Evolutionary conservation across 2,329 filamentous ascomycete genomes (phyloP).

Genomic region (Thelonectria olida): DNA sequence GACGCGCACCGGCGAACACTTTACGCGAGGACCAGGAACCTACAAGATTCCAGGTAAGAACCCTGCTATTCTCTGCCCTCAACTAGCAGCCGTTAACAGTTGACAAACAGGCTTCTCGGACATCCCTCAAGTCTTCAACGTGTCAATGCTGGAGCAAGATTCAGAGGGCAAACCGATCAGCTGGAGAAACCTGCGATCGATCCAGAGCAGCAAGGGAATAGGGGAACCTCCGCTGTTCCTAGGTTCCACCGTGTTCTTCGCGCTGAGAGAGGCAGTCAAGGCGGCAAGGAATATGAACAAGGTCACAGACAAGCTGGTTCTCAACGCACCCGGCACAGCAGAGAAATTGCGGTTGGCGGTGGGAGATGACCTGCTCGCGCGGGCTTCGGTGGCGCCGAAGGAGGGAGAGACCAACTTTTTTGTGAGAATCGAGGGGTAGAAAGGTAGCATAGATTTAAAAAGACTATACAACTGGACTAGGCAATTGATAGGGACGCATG

Average conservation of each 20-base stretch:
- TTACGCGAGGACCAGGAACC: conserved; percentile 7
- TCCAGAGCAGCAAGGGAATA: conserved; percentile 2
- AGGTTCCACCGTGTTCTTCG: conserved; percentile 13
- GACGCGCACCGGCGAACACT: conserved; percentile 32
- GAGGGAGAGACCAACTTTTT: conserved; percentile 7
- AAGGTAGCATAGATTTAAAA: no score
- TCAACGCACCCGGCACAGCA: conserved; percentile 1
- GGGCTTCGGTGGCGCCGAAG: not conserved
- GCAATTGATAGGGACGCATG: no score
- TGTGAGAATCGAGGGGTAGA: conserved; percentile 6
- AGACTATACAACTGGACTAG: no score
- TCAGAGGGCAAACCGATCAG: conserved; percentile 2
- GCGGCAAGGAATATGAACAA: conserved; percentile 19
- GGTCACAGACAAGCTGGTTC: not conserved
- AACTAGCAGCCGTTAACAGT: no score
- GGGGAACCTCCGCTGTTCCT: conserved; percentile 8
- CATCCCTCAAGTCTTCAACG: conserved; percentile 7
- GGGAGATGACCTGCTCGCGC: not conserved
- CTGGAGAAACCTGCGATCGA: conserved; percentile 18
- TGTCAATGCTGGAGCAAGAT: not conserved
- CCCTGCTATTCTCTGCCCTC: not conserved
- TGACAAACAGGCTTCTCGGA: not conserved
- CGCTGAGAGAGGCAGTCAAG: conserved; percentile 13
- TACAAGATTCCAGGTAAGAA: conserved; percentile 6
- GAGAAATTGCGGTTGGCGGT: conserved; percentile 4